A percentile compares a stretch with the other conserved stretches of the same genome.
phyloP scores from a whole-genome alignment of 768 basidiomycete species.

The Kwoniella bestiolae region DNA sequence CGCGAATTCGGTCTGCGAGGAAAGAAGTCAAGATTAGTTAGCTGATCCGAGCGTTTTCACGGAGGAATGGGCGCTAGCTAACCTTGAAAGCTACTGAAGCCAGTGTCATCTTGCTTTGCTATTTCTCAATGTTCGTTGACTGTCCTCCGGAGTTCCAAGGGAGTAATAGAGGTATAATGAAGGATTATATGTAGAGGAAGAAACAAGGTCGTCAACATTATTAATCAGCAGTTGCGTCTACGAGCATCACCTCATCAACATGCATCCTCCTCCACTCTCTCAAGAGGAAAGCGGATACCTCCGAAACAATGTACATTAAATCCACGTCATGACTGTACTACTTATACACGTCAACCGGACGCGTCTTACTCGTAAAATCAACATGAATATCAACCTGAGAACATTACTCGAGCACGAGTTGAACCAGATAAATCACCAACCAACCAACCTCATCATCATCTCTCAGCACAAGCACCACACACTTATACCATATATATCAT shows the following conservation, averaged over 20 bases:
- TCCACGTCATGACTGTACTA: conserved; percentile 1
- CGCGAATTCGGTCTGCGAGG: conserved; percentile 55
- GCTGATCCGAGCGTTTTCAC: conserved; percentile 1
- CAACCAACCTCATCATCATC: background rate
- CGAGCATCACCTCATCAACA: conserved; percentile 12
- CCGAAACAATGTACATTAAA: background rate
- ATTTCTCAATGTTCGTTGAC: too few relatives aligned
- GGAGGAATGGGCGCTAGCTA: background rate
- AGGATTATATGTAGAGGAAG: too few relatives aligned
- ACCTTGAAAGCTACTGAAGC: conserved; percentile 45
- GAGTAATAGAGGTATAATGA: background rate
- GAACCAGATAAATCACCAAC: background rate
- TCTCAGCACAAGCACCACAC: background rate
- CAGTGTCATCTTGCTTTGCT: conserved; percentile 32
- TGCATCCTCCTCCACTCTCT: background rate
- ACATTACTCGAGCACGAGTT: conserved; percentile 4
- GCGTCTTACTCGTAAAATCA: background rate
- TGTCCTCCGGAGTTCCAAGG: too few relatives aligned
- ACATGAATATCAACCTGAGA: background rate
- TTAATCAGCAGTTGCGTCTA: conserved; percentile 8
- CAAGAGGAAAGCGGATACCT: background rate
- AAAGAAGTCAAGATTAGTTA: background rate
- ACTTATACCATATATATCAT: background rate
- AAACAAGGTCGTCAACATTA: too few relatives aligned
- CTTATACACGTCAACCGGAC: conserved; percentile 12